A percentile compares a stretch with the other conserved stretches of the same genome.
Conservation (phyloP, 176 grass and related monocot genomes). For the Rhynchospora pubera region DNA sequence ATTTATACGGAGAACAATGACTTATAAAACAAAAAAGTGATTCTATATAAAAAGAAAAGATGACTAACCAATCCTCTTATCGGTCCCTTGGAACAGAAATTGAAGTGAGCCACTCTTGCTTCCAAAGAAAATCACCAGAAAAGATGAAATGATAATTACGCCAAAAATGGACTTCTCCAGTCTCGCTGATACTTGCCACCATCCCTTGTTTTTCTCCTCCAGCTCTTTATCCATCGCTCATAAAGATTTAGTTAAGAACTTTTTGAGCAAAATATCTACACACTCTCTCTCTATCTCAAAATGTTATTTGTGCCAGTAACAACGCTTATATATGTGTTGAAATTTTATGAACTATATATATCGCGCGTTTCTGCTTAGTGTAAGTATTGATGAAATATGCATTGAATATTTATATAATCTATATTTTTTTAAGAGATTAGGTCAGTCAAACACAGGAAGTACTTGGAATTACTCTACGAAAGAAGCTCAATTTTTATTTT, state of each 20-base stretch:
- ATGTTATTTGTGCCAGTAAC: neutral
- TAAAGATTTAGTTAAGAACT: neutral
- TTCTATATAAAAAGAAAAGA: neutral
- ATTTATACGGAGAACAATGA: neutral
- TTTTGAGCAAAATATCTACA: neutral
- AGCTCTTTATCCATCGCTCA: neutral
- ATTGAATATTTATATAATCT: neutral
- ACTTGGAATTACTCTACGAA: neutral
- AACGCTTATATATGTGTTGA: neutral
- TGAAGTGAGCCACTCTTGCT: neutral
- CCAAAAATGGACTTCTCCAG: neutral
- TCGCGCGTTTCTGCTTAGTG: neutral
- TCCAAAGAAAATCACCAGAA: slow-evolving; percentile 9
- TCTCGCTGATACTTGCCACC: neutral
- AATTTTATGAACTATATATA: neutral
- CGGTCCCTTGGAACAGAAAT: neutral
- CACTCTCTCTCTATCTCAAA: neutral
- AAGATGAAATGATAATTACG: neutral
- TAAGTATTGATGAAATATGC: neutral
- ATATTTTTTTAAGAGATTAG: neutral
- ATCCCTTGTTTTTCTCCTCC: neutral
- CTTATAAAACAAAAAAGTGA: neutral
- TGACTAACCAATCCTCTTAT: slow-evolving; percentile 20
- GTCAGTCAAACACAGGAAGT: neutral
- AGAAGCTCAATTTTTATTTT: neutral